Evolutionary conservation across 2,329 filamentous ascomycete genomes (phyloP), one percentile per base, ranked within the genome.

Genomic region (Aspergillus japonicus): DNA sequence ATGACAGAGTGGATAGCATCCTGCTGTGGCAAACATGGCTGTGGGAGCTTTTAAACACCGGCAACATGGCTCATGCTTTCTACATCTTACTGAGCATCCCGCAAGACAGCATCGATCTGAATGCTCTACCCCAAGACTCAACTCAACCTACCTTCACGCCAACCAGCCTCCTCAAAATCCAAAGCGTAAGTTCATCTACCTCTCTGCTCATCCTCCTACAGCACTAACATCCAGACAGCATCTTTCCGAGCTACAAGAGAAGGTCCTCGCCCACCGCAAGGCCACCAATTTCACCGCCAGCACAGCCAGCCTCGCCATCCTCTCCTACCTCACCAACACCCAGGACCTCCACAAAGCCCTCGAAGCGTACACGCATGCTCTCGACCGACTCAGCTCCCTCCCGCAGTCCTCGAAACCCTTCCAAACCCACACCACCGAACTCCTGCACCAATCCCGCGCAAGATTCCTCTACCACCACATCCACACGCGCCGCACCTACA

Each of bases 391-490:
- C 72, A 35, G 66, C 64, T 10, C 80, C 77, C 59, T 83, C 1
- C 48, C 81, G 8, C 65, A 69, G 1, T 73, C 86, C 4, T 67
- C 62, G 11, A 62, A 67, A 21, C 50, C 66, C 16, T 69, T 66
- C 52, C 66, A 71, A 5, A 70, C 76, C 0, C 74, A 75, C 7
- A 63, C 75, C 0, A 68, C 77, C 42, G 90, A 96, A 72, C 77
- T 83, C 0, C 76, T 92, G 0, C 83, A 93, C 16, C 91, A 96
- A 76, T 82, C 82, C 58, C 85, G 87, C 31, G 83, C 88, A 5
- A 82, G 80, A 8, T 76, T 97, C 0, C 75, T 96, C 1, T 85
- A 86, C 61, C 76, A 86, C 62, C 88, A 96, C 72, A 81, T 87
- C 44, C 82, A 80, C 2, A 81, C 82, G 62, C 84, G 77, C 55